phyloP scores from a whole-genome alignment of 2,329 filamentous ascomycete genomes.

The Davidsoniella neocaledoniae region DNA sequence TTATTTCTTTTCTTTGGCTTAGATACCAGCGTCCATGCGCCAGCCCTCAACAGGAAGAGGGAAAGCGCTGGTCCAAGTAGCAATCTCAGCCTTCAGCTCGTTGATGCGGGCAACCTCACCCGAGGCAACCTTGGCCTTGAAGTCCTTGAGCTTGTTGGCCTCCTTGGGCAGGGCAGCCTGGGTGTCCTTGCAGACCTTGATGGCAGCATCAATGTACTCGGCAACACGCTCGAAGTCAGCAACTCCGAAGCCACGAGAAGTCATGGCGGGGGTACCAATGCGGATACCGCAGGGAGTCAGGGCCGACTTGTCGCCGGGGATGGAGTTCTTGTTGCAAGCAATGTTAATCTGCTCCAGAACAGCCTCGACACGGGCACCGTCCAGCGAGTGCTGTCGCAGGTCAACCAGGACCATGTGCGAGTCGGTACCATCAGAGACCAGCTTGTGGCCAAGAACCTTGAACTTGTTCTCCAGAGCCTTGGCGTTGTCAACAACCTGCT shows the following conservation, averaged over 20 bases:
- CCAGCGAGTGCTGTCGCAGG: constrained; percentile 69
- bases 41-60: constrained; percentile 74
- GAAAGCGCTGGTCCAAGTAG: constrained; percentile 74
- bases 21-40: constrained; percentile 43
- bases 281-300: constrained; percentile 88
- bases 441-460: constrained; percentile 78
- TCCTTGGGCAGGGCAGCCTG: constrained; percentile 80
- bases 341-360: constrained; percentile 97
- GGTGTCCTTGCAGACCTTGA: constrained; percentile 80
- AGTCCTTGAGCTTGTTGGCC: constrained; percentile 99
- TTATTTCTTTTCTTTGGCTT: constrained; percentile 17
- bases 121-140: constrained; percentile 76
- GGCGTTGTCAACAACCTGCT: constrained; percentile 82
- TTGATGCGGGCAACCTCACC: constrained; percentile 71
- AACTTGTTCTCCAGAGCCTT: constrained; percentile 75
- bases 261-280: constrained; percentile 96
- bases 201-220: constrained; percentile 70
- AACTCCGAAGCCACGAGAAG: constrained; percentile 79
- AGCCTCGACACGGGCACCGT: constrained; percentile 88
- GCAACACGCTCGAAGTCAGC: constrained; percentile 86
- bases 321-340: constrained; percentile 98
- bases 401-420: constrained; percentile 95
- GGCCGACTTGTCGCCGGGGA: constrained; percentile 93
- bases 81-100: constrained; percentile 75
- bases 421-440: constrained; percentile 90